phyloP scores from a whole-genome alignment of 306 rosid species.

The Geum urbanum region DNA sequence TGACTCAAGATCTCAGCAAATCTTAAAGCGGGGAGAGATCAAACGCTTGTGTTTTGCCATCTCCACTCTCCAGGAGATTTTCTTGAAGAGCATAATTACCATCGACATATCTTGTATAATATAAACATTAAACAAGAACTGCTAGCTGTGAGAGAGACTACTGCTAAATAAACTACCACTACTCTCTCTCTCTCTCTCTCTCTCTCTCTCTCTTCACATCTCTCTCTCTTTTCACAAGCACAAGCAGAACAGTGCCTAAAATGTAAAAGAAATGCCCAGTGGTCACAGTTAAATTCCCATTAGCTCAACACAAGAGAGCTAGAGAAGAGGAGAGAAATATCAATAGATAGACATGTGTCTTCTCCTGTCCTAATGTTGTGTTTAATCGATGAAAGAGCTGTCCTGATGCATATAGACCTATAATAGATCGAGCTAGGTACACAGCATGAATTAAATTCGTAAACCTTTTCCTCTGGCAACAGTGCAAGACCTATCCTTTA shows the following conservation, averaged over 20 bases:
- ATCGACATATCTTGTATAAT: not conserved
- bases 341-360: not conserved
- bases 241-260: not conserved
- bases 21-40: slow-evolving; percentile 17
- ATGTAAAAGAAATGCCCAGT: not conserved
- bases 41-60: not conserved
- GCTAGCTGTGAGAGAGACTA: not conserved
- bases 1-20: slow-evolving; percentile 30
- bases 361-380: slow-evolving; percentile 3
- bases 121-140: too few species aligned
- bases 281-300: not conserved
- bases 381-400: not conserved
- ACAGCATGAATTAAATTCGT: too few species aligned
- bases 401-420: not conserved
- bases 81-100: slow-evolving; percentile 2
- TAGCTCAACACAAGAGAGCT: not conserved
- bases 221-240: not conserved
- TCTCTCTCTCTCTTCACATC: not conserved
- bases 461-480: not conserved
- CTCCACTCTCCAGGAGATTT: not conserved
- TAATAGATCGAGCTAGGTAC: not conserved
- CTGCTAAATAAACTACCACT: not conserved
- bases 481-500: too few species aligned
- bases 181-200: not conserved
- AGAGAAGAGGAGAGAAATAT: not conserved